phyloP scores from a whole-genome alignment of 1,284 basidiomycete genomes.

The Sanghuangporus weigelae region DNA sequence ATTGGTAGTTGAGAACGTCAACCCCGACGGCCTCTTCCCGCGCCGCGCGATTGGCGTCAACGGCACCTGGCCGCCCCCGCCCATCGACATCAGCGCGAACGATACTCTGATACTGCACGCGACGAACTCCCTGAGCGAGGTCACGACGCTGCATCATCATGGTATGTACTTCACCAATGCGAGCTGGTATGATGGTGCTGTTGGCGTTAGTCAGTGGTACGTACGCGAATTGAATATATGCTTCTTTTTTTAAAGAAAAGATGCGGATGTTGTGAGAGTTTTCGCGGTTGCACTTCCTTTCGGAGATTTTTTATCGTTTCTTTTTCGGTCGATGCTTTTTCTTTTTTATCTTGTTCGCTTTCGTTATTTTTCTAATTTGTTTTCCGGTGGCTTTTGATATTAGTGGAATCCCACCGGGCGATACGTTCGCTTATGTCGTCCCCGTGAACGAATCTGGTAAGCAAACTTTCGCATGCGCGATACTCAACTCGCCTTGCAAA shows the following conservation, averaged over 20 bases:
- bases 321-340: too few species aligned
- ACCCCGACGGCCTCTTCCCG: conserved; percentile 68
- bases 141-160: conserved; percentile 76
- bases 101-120: conserved; percentile 78
- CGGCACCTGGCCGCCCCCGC: conserved; percentile 86
- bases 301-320: too few species aligned
- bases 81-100: conserved; percentile 63
- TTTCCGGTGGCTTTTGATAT: not conserved
- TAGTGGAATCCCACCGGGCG: conserved; percentile 79
- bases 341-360: not conserved
- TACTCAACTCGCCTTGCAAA: too few species aligned
- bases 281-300: too few species aligned
- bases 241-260: not conserved
- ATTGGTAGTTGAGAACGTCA: conserved; percentile 43
- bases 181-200: conserved; percentile 86
- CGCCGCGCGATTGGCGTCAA: conserved; percentile 85
- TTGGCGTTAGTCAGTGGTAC: conserved; percentile 79
- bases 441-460: conserved; percentile 58
- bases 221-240: too few species aligned
- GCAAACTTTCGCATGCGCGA: not conserved
- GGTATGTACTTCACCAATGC: conserved; percentile 91
- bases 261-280: not conserved
- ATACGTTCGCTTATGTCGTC: conserved; percentile 75
- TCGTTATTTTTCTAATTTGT: not conserved
- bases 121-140: conserved; percentile 60